These are phyloP conservation scores for Boletales sp. DNA, from an alignment of 768 basidiomycete species.

Conservation along the genomic window DNA sequence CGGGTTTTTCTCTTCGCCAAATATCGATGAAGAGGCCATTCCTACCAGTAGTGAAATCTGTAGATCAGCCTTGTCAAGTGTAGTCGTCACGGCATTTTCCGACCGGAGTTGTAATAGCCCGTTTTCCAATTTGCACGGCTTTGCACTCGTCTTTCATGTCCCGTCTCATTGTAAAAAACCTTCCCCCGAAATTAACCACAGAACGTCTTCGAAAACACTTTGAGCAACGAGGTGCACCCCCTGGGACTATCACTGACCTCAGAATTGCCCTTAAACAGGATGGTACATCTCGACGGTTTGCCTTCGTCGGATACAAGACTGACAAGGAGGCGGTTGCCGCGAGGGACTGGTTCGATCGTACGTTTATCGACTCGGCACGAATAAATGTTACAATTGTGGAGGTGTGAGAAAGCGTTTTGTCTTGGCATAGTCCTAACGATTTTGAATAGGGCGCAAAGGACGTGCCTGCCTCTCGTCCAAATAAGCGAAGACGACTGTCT, in stretches of 20 bases:
- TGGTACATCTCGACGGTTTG: conserved; percentile 83
- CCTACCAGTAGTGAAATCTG: no score
- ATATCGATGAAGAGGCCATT: conserved; percentile 30
- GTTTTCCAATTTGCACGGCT: not conserved
- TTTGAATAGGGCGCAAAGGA: conserved; percentile 59
- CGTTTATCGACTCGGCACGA: conserved; percentile 77
- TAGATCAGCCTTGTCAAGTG: no score
- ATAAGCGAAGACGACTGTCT: conserved; percentile 63
- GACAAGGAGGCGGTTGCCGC: conserved; percentile 71
- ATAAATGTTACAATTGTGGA: conserved; percentile 75
- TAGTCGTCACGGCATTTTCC: conserved; percentile 17
- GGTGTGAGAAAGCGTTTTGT: conserved; percentile 36
- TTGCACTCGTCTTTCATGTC: conserved; percentile 50
- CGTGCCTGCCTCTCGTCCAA: conserved; percentile 63
- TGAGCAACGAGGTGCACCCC: conserved; percentile 53
- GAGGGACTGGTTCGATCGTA: conserved; percentile 79
- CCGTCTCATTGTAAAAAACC: conserved; percentile 78
- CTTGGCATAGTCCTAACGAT: conserved; percentile 4
- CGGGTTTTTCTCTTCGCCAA: conserved; percentile 62
- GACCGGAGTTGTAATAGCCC: conserved; percentile 15
- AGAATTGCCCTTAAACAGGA: conserved; percentile 75
- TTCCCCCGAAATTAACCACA: conserved; percentile 67
- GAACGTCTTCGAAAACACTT: conserved; percentile 67
- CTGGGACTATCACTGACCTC: conserved; percentile 78
- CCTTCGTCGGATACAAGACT: conserved; percentile 88